A percentile compares a stretch with the other conserved stretches of the same genome.
These are phyloP conservation scores for Coniella lustricola DNA, from an alignment of 2,329 filamentous ascomycete genomes.

Conservation along the genomic window DNA sequence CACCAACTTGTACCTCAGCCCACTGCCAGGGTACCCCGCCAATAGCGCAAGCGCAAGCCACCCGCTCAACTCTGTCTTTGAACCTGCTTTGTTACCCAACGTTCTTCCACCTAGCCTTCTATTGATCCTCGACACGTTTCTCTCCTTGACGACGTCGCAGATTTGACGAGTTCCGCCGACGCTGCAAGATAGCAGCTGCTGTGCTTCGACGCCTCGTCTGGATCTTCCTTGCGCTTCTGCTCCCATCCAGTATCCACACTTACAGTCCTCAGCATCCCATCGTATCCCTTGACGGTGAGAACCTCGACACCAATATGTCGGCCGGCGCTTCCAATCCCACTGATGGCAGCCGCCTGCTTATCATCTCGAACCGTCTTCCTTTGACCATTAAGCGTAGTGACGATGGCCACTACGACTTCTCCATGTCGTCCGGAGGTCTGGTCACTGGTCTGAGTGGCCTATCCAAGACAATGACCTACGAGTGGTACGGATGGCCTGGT, in stretches of 20 bases:
- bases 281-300: background rate
- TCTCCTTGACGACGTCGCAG: background rate
- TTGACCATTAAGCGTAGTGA: conserved; percentile 94
- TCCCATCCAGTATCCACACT: background rate
- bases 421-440: conserved; percentile 93
- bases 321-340: conserved; percentile 2
- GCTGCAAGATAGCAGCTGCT: background rate
- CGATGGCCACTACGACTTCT: conserved; percentile 86
- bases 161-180: background rate
- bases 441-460: conserved; percentile 90
- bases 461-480: conserved; percentile 86
- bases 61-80: background rate
- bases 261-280: background rate
- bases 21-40: background rate
- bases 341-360: conserved; percentile 51
- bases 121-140: background rate
- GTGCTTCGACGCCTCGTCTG: background rate
- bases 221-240: background rate
- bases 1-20: background rate
- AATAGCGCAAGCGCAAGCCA: too few relatives aligned
- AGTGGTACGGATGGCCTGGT: conserved; percentile 98
- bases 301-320: conserved; percentile 2
- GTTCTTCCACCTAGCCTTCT: background rate
- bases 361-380: conserved; percentile 90
- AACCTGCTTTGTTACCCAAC: background rate